Evolutionary conservation across 1,139 yeast genomes (phyloP), one percentile per base, ranked within the genome.

Genomic region (Nakaseomyces bracarensis): DNA sequence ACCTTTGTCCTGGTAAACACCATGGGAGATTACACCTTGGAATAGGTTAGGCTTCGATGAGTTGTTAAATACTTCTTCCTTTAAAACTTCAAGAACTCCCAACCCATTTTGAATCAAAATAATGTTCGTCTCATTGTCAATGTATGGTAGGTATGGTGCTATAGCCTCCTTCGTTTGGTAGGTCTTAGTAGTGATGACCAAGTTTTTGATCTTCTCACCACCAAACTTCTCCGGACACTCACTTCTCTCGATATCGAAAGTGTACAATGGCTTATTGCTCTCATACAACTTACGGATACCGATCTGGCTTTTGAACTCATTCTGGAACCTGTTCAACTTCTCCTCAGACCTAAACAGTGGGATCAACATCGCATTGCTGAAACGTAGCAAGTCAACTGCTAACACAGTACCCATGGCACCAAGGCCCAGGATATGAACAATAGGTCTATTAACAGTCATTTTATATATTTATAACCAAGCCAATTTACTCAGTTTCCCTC

Each of bases 81-180:
- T 67, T 28, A 86, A 58, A 36, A 69, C 68, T 13, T 80, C 82
- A 3, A 74, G 65, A 36, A 82, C 77, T 3, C 97, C 97, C 65
- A 84, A 69, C 1, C 98, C 98, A 60, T 91, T 91, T 54, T 89
- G 97, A 8, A 91, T 63, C 20, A 91, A 63, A 27, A 89, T 56
- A 8, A 89, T 65, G 45, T 77, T 81, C 1, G 95, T 74, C 2
- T 66, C 54, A 3, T 68, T 60, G 25, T 65, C 60, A 30, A 85
- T 67, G 39, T 64, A 63, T 1, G 70, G 71, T 22, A 74, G 49
- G 41, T 75, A 70, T 4, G 77, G 76, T 39, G 56, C 52, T 22
- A 85, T 50, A 0, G 71, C 70, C 2, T 55, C 60, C 36, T 64
- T 64, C 0, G 89, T 79, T 49, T 78, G 79, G 49, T 76, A 73